Evolutionary conservation across 192 early-diverging fungal genomes (phyloP), one percentile per base, ranked within the genome.

Genomic region (Linnemannia zychae): DNA sequence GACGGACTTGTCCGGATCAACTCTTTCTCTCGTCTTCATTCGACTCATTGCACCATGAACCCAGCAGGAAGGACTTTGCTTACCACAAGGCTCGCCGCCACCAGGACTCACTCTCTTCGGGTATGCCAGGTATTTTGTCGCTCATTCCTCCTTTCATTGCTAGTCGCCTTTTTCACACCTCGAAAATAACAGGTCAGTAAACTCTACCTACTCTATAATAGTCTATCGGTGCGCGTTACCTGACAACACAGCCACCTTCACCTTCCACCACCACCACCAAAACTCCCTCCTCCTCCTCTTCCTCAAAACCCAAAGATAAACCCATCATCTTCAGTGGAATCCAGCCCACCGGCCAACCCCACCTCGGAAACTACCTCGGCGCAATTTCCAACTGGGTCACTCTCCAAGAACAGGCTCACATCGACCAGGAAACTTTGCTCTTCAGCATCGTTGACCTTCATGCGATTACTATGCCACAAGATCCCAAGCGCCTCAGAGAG

Each of bases 301-400:
- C 69, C 3, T 65, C 71, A 16, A 79, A 75, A 60, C 47, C 67
- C 22, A 79, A 81, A 33, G 31, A 69, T 6, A 74, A 77, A 37
- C 78, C 82, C 0, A 79, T 86, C 11, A 91, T 94, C 44, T 93
- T 98, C 63, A 97, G 96, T 7, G 97, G 97, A 0, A 98, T 98
- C 77, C 97, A 98, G 87, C 97, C 98, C 16, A 99, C 98, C 40
- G 98, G 97, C 9, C 91, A 93, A 24, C 96, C 96, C 46, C 98
- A 99, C 80, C 88, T 99, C 31, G 98, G 98, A 70, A 99, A 99
- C 87, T 99, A 98, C 80, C 92, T 98, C 71, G 98, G 98, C 1
- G 96, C 97, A 22, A 88, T 99, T 28, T 88, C 85, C 2, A 96
- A 97, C 89, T 99, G 97, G 98, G 95, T 95, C 3, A 66, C 74